These are phyloP conservation scores for Paramecium biaurelia DNA, from an alignment of 73 alveolate species.

Conservation along the genomic window DNA sequence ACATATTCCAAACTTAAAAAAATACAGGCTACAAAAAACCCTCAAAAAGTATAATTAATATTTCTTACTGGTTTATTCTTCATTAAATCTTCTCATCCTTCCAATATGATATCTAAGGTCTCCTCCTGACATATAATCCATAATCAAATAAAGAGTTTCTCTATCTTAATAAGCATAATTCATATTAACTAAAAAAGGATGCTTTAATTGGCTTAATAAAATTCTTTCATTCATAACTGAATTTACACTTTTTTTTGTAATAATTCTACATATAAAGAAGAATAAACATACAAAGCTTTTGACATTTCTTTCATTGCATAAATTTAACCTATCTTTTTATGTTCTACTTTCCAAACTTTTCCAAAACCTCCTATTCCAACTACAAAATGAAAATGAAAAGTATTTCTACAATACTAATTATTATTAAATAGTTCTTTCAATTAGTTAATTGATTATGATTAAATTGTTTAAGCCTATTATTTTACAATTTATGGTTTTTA, in stretches of 20 bases:
- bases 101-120: slow-evolving; percentile 91
- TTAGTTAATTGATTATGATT: background rate
- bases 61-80: slow-evolving; percentile 83
- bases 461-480: background rate
- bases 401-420: slow-evolving; percentile 51
- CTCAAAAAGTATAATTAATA: slow-evolving; percentile 47
- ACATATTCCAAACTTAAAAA: slow-evolving; percentile 73
- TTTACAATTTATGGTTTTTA: background rate
- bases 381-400: slow-evolving; percentile 72
- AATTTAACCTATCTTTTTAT: slow-evolving; percentile 67
- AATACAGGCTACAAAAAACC: slow-evolving; percentile 80
- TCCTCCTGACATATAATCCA: slow-evolving; percentile 93
- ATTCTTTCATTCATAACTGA: slow-evolving; percentile 64
- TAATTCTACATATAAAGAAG: background rate
- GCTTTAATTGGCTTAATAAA: slow-evolving; percentile 39
- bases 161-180: slow-evolving; percentile 91
- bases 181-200: slow-evolving; percentile 87
- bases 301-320: slow-evolving; percentile 90
- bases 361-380: slow-evolving; percentile 92
- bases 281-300: slow-evolving; percentile 55
- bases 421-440: slow-evolving; percentile 24
- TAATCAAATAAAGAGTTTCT: slow-evolving; percentile 83
- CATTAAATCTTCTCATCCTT: slow-evolving; percentile 80
- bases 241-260: slow-evolving; percentile 65
- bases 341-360: slow-evolving; percentile 89